These are phyloP conservation scores for Alternaria ventricosa DNA, from an alignment of 2,329 filamentous ascomycete species.

Conservation along the genomic window DNA sequence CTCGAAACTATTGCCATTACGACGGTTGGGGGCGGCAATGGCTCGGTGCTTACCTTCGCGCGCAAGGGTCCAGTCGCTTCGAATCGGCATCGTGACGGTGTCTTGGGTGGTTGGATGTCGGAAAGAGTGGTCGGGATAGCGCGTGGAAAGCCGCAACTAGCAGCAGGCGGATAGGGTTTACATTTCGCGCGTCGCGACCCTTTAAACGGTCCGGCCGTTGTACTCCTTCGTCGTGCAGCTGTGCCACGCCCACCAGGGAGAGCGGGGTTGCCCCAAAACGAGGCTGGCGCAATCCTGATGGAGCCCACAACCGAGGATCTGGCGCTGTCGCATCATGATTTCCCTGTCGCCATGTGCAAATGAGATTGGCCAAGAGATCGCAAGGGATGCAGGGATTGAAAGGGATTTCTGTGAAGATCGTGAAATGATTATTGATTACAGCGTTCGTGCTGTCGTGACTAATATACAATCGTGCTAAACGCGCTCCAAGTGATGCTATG, in stretches of 20 bases:
- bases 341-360: not conserved
- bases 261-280: not conserved
- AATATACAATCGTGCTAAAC: conserved; percentile 1
- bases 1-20: not conserved
- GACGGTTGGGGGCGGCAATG: not conserved
- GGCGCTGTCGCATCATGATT: not conserved
- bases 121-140: not conserved
- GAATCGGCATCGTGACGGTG: conserved; percentile 42
- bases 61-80: conserved; percentile 47
- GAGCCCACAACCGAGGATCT: conserved; percentile 5
- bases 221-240: not conserved
- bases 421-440: not conserved
- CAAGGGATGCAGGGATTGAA: not conserved
- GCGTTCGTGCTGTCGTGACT: not conserved
- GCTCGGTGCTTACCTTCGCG: conserved; percentile 44
- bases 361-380: not conserved
- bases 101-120: not conserved
- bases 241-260: not conserved
- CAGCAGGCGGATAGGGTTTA: not conserved
- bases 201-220: conserved; percentile 3
- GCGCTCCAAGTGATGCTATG: not conserved
- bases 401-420: not conserved
- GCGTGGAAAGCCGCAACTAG: not conserved
- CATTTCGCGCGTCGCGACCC: not conserved
- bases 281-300: not conserved